phyloP scores from a whole-genome alignment of 2,329 filamentous ascomycete species.

The Mycogone perniciosa region DNA sequence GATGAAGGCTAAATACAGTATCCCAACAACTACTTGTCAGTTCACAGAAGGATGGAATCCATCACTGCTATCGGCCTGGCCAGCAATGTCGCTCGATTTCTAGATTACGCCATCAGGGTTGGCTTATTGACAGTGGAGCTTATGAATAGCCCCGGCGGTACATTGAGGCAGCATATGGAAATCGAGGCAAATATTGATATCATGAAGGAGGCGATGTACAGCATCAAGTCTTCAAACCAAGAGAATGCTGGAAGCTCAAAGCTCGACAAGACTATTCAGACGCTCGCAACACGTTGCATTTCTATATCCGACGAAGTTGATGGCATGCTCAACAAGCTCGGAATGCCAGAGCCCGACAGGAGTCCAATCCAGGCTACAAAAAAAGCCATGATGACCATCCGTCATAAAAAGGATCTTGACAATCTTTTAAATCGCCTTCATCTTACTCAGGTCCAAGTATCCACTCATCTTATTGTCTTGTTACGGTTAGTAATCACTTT shows the following conservation, averaged over 20 bases:
- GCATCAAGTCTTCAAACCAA: not conserved
- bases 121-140: slow-evolving; percentile 1
- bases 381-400: not conserved
- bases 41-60: not conserved
- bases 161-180: not conserved
- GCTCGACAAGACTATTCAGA: not conserved
- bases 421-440: not conserved
- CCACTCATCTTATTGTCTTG: not conserved
- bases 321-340: not conserved
- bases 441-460: not conserved
- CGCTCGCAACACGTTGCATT: not conserved
- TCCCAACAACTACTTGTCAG: no score
- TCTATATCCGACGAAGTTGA: not conserved
- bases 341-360: no score
- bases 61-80: slow-evolving; percentile 1
- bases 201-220: not conserved
- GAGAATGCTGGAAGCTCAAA: not conserved
- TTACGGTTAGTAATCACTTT: not conserved
- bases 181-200: not conserved
- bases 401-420: not conserved
- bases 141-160: not conserved
- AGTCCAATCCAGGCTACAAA: not conserved
- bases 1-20: no score
- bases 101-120: slow-evolving; percentile 1
- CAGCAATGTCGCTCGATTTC: slow-evolving; percentile 1